Conservation (phyloP, 2,329 filamentous ascomycete genomes). For the Aspergillus japonicus region DNA sequence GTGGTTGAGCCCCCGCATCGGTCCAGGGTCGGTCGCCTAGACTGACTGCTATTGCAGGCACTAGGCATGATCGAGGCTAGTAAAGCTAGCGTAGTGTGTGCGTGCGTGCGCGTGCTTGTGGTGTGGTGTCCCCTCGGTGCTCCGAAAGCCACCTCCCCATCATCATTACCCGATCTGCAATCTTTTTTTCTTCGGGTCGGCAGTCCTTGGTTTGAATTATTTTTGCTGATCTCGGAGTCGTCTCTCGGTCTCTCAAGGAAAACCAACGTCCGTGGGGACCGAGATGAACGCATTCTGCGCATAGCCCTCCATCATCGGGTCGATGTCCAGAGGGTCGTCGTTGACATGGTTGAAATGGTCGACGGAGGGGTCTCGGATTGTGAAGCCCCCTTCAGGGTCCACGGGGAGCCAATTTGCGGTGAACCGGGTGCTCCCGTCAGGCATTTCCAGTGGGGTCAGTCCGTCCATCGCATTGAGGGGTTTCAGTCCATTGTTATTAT, state of each 20-base stretch:
- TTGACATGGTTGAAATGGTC: background rate
- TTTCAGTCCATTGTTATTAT: background rate
- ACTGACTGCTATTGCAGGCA: background rate
- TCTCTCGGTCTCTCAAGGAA: background rate
- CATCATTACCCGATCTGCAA: background rate
- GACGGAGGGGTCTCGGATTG: slow-evolving; percentile 20
- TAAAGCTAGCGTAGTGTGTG: background rate
- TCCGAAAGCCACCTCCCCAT: background rate
- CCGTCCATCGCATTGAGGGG: slow-evolving; percentile 13
- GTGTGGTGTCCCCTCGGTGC: background rate
- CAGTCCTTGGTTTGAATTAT: background rate
- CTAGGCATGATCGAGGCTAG: background rate
- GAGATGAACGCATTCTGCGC: slow-evolving; percentile 4
- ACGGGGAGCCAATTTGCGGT: slow-evolving; percentile 35
- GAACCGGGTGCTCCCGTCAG: slow-evolving; percentile 31
- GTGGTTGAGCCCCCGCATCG: background rate
- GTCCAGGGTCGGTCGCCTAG: background rate
- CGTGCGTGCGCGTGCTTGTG: background rate
- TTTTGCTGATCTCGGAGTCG: background rate
- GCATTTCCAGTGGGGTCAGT: slow-evolving; percentile 33
- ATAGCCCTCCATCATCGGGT: background rate
- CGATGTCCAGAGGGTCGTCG: background rate
- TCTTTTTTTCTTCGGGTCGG: no score
- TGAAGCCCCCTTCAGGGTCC: slow-evolving; percentile 30
- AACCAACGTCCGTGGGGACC: background rate